phyloP scores from a whole-genome alignment of 176 grass and related monocot genomes.

The Juncus inflexus region DNA sequence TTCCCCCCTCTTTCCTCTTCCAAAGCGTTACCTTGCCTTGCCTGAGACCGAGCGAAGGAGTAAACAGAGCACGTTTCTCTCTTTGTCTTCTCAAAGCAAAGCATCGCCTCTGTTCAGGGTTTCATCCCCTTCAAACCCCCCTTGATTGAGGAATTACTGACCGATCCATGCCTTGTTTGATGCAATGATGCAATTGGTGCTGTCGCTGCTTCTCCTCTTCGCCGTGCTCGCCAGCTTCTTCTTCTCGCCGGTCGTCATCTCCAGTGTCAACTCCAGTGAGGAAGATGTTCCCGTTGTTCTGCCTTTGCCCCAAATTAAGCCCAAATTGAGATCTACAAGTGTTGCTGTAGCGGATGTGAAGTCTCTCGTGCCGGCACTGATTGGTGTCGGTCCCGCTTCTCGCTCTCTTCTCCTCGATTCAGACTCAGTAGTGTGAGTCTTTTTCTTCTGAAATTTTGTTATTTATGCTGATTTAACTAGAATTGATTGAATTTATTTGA shows the following conservation, averaged over 20 bases:
- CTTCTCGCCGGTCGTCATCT: neutral
- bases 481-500: neutral
- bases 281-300: no score
- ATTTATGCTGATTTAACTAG: neutral
- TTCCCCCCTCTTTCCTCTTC: no score
- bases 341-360: neutral
- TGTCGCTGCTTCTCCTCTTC: neutral
- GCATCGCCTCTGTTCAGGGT: neutral
- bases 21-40: no score
- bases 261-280: neutral
- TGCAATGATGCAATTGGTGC: neutral
- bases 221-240: constrained; percentile 15
- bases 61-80: no score
- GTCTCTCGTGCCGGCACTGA: neutral
- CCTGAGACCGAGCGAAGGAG: no score
- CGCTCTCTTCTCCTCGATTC: constrained; percentile 9
- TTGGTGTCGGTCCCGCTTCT: neutral
- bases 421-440: constrained; percentile 17
- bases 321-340: neutral
- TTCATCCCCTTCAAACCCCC: no score
- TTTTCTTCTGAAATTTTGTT: neutral
- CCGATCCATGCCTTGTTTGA: neutral
- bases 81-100: neutral
- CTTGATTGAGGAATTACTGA: neutral
- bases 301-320: neutral